phyloP scores from a whole-genome alignment of 2,329 filamentous ascomycete genomes.

The Cladosporium sp. region DNA sequence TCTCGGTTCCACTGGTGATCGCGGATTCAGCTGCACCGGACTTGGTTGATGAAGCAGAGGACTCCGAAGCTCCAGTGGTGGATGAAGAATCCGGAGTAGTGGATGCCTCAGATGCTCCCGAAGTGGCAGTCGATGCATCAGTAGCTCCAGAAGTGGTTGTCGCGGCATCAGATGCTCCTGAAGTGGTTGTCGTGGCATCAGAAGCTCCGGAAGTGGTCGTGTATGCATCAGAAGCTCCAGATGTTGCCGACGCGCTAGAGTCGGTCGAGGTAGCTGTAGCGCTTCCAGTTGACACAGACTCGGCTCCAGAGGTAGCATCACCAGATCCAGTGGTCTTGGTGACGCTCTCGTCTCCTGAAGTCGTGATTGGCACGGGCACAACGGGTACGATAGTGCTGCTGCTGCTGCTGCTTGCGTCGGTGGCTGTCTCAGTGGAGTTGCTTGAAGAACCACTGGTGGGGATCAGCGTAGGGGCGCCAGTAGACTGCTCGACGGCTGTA shows the following conservation, averaged over 20 bases:
- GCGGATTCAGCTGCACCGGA: slow-evolving; percentile 13
- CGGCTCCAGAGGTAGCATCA: not conserved
- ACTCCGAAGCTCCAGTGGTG: not conserved
- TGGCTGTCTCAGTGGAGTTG: slow-evolving; percentile 9
- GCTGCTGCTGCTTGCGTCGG: not conserved
- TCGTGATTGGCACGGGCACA: slow-evolving; percentile 6
- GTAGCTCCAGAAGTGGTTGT: not conserved
- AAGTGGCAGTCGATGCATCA: slow-evolving; percentile 3
- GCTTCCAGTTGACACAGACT: not conserved
- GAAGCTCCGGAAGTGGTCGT: slow-evolving; percentile 6
- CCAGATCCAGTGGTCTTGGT: slow-evolving; percentile 2
- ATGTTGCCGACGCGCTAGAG: slow-evolving; percentile 1
- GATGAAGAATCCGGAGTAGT: slow-evolving; percentile 15
- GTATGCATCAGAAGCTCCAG: not conserved
- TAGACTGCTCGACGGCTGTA: slow-evolving; percentile 11
- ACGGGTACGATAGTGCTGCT: slow-evolving; percentile 11
- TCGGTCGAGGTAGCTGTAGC: not conserved
- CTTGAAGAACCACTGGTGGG: slow-evolving; percentile 1
- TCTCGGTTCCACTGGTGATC: slow-evolving; percentile 7
- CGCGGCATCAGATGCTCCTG: not conserved
- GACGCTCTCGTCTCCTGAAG: not conserved
- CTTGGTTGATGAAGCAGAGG: not conserved
- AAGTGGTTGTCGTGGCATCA: not conserved
- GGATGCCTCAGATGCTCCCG: slow-evolving; percentile 5
- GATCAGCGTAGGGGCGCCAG: not conserved